Percentiles rank a stretch among this genome's conserved stretches.
phyloP scores from a whole-genome alignment of 805 yeast genomes.

The Teunomyces stri region DNA sequence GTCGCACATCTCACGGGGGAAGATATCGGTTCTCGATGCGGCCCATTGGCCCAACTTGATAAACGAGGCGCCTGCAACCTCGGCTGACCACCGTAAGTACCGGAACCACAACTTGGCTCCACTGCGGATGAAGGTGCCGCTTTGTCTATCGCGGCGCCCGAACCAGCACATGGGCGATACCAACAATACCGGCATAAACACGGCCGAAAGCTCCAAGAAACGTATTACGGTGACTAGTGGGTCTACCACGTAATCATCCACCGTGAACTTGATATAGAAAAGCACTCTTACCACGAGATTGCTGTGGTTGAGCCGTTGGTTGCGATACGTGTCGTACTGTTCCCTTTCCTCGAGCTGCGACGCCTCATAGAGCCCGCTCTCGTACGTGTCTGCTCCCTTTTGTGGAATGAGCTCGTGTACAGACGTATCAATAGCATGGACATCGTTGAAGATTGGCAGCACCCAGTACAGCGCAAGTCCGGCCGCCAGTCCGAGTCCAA shows the following conservation, averaged over 20 bases:
- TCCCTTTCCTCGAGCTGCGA: slow-evolving; percentile 55
- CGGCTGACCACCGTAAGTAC: slow-evolving; percentile 63
- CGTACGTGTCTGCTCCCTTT: slow-evolving; percentile 60
- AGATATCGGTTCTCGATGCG: slow-evolving; percentile 92
- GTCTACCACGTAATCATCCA: slow-evolving; percentile 59
- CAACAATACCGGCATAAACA: slow-evolving; percentile 70
- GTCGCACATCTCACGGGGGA: slow-evolving; percentile 73
- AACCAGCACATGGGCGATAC: slow-evolving; percentile 63
- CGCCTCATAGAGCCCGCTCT: slow-evolving; percentile 59
- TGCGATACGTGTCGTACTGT: slow-evolving; percentile 35
- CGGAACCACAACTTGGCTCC: slow-evolving; percentile 75
- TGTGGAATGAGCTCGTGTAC: slow-evolving; percentile 46
- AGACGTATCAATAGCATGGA: slow-evolving; percentile 28
- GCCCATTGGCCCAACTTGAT: slow-evolving; percentile 98
- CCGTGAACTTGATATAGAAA: slow-evolving; percentile 39
- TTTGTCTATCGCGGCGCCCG: slow-evolving; percentile 43
- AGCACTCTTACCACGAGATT: slow-evolving; percentile 26
- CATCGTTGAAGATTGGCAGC: slow-evolving; percentile 21
- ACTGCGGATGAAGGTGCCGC: slow-evolving; percentile 33
- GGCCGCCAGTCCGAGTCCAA: background rate
- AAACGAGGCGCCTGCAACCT: slow-evolving; percentile 89
- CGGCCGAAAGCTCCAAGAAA: slow-evolving; percentile 60
- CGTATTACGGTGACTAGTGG: slow-evolving; percentile 69
- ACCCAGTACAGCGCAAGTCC: background rate
- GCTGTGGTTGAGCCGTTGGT: slow-evolving; percentile 17